A percentile compares a stretch with the other conserved stretches of the same genome.
phyloP scores from a whole-genome alignment of 164 flowering plant genomes.

The Umbilicus rupestris region DNA sequence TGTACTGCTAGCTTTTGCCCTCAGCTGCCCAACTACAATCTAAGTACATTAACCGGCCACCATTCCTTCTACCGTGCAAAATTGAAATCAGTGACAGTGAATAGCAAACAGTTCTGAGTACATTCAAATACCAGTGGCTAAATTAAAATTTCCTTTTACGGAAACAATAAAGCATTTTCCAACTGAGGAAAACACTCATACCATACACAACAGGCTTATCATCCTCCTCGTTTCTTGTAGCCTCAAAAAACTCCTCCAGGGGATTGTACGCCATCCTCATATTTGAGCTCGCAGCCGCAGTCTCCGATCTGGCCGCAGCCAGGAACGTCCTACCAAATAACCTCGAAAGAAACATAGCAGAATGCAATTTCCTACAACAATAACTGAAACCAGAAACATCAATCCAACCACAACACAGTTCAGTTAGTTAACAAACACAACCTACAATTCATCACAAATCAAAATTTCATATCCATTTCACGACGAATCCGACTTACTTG shows the following conservation, averaged over 20 bases:
- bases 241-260: slow-evolving; percentile 77
- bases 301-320: slow-evolving; percentile 50
- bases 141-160: no score
- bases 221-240: slow-evolving; percentile 50
- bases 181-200: slow-evolving; percentile 15
- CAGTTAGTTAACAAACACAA: background rate
- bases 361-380: background rate
- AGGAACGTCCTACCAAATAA: slow-evolving; percentile 46
- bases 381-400: background rate
- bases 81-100: no score
- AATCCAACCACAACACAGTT: background rate
- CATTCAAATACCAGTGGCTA: background rate
- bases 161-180: background rate
- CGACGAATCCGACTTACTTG: background rate
- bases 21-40: no score
- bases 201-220: slow-evolving; percentile 79
- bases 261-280: slow-evolving; percentile 39
- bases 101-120: no score
- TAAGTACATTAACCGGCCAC: no score
- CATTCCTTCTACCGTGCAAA: no score
- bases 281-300: slow-evolving; percentile 35
- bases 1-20: no score
- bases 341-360: slow-evolving; percentile 39
- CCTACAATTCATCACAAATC: background rate
- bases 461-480: background rate